These are phyloP conservation scores for Peronosclerospora sorghi DNA, from an alignment of 352 stramenopile genomes.

Conservation along the genomic window DNA sequence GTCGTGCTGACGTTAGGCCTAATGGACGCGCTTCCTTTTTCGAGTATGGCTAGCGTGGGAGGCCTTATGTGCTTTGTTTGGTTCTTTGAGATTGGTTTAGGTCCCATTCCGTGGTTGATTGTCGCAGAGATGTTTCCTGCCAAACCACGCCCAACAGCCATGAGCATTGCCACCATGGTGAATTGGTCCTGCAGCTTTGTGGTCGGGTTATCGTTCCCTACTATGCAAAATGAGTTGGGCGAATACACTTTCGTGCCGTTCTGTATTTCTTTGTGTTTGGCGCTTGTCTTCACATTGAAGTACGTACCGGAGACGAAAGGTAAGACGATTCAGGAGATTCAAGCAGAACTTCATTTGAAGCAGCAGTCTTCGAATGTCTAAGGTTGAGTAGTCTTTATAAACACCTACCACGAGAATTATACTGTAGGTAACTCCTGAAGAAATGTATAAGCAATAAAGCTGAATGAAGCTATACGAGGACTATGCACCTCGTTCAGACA, in stretches of 20 bases:
- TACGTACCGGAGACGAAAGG: constrained; percentile 88
- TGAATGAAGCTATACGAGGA: no score
- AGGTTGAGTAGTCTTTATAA: background rate
- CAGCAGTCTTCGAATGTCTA: constrained; percentile 20
- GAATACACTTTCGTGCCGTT: constrained; percentile 89
- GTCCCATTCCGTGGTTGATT: constrained; percentile 94
- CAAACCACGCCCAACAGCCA: constrained; percentile 86
- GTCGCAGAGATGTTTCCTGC: constrained; percentile 94
- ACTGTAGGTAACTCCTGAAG: no score
- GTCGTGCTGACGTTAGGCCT: constrained; percentile 54
- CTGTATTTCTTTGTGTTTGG: constrained; percentile 57
- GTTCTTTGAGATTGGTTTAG: constrained; percentile 63
- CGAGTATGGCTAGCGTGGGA: constrained; percentile 44
- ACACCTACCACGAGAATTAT: no score
- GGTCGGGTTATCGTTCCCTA: constrained; percentile 89
- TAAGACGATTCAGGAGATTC: constrained; percentile 67
- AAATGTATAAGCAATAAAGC: no score
- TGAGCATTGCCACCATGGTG: constrained; percentile 87
- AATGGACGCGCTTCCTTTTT: constrained; percentile 53
- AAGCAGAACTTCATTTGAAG: constrained; percentile 37
- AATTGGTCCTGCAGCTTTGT: constrained; percentile 95
- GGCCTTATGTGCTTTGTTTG: constrained; percentile 71
- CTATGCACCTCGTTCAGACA: no score
- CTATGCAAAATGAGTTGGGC: constrained; percentile 74
- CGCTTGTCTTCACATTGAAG: constrained; percentile 68